Evolutionary conservation across 495 filamentous ascomycete genomes (phyloP), one percentile per base, ranked within the genome.

Genomic region (Penicillium coprophilum): DNA sequence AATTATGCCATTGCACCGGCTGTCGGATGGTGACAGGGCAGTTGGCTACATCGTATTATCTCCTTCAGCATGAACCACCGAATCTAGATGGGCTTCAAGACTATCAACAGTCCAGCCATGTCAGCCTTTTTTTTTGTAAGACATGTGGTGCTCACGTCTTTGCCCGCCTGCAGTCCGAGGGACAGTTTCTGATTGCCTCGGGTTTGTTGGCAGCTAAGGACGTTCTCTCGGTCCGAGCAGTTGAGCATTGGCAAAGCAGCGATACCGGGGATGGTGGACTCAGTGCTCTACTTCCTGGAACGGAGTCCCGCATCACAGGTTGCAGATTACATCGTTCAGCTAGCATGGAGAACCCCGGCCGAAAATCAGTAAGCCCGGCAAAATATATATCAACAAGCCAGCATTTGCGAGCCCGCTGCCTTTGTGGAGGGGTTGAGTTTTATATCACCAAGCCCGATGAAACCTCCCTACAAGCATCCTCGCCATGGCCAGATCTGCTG

Each of bases 101-200:
- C 32, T 89, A 87, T 58, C 64, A 69, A 44, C 64, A 77, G 57
- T 75, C 79, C 5, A 57, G 77, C 12, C 64, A 76, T 20, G 45
- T 80, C 11, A 78, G 73, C 19, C 82, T 84, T n/a, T 82, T 82
- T 59, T 89, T 89, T 68, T 92, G 89, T 68, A 60, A 64, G n/a
- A 82, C 69, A 13, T 92, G 88, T 57, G 87, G 87, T 30, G 82
- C 83, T 24, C 85, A 88, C 58, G 72, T 85, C 58, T 84, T 87
- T 50, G 63, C 68, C 6, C 66, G 69, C 40, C 41, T 52, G 27
- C 58, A 63, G 50, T 54, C 66, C 4, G 60, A 49, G 6, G 74
- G 67, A 11, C 70, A 65, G 28, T 79, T 73, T 56, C 58, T 70
- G 34, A 81, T 85, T 46, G 68, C 64, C 24, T 79, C 68, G 27